Conservation (phyloP, 1,139 yeast genomes). For the Entelexis paramagnoliae region DNA sequence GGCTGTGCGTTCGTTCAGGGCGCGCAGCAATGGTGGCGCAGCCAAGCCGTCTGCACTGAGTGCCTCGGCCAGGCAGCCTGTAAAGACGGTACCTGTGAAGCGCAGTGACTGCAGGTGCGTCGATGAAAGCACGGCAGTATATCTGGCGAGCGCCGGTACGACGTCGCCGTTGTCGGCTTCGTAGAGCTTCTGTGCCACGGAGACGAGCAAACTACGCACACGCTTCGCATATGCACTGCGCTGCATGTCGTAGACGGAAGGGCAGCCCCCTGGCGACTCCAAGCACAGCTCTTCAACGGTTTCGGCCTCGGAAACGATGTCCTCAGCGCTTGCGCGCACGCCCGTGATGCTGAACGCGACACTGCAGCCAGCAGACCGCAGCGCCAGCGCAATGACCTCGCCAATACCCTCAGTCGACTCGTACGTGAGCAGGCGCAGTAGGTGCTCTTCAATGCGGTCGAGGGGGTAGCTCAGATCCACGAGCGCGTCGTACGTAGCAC, state of each 20-base stretch:
- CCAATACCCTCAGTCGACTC: constrained; percentile 19
- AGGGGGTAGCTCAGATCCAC: constrained; percentile 15
- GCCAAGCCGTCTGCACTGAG: not conserved
- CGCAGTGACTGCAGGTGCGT: constrained; percentile 16
- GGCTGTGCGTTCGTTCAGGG: constrained; percentile 9
- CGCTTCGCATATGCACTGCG: constrained; percentile 5
- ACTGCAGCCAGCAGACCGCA: constrained; percentile 17
- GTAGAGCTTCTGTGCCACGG: constrained; percentile 2
- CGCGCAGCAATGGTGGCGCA: not conserved
- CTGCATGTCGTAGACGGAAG: constrained; percentile 12
- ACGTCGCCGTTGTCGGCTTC: constrained; percentile 9
- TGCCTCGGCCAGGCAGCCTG: not conserved
- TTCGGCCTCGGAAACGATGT: constrained; percentile 5
- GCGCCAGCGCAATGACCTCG: constrained; percentile 16
- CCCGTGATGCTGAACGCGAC: constrained; percentile 7
- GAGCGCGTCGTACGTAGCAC: constrained; percentile 19
- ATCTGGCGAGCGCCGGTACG: not conserved
- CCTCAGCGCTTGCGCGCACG: not conserved
- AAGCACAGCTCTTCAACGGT: constrained; percentile 11
- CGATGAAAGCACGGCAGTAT: constrained; percentile 3
- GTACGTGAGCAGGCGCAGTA: constrained; percentile 20
- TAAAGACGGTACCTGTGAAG: constrained; percentile 9
- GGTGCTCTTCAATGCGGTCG: constrained; percentile 16
- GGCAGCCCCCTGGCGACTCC: constrained; percentile 3
- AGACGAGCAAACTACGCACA: not conserved